Evolutionary conservation across 805 yeast genomes (phyloP).

Genomic region (Metschnikowia henanensis): DNA sequence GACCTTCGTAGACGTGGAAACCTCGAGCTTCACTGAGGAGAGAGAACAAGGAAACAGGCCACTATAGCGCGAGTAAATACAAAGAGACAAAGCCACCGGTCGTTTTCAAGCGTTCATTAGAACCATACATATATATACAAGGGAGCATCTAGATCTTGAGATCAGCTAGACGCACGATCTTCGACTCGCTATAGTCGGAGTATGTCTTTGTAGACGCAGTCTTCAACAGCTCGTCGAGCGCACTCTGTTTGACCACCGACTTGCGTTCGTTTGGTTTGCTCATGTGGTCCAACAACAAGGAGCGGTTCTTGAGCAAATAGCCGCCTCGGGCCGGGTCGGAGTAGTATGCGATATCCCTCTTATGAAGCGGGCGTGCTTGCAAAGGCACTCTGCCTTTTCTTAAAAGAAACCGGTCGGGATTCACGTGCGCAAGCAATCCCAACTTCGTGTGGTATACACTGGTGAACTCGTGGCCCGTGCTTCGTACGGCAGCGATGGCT

Average conservation of each 20-base stretch:
- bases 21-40: slow-evolving; percentile 3
- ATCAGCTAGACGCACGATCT: slow-evolving; percentile 12
- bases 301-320: slow-evolving; percentile 50
- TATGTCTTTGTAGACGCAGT: slow-evolving; percentile 25
- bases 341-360: slow-evolving; percentile 79
- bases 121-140: slow-evolving; percentile 5
- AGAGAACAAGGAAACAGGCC: too few species aligned
- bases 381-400: slow-evolving; percentile 81
- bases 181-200: slow-evolving; percentile 15
- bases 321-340: slow-evolving; percentile 74
- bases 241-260: slow-evolving; percentile 28
- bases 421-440: slow-evolving; percentile 70
- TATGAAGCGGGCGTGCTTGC: slow-evolving; percentile 80
- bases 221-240: slow-evolving; percentile 38
- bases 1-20: slow-evolving; percentile 35
- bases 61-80: too few species aligned
- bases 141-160: slow-evolving; percentile 5
- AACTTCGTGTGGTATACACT: slow-evolving; percentile 66
- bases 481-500: slow-evolving; percentile 77
- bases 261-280: slow-evolving; percentile 16
- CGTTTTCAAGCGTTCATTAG: background rate
- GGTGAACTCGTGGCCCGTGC: slow-evolving; percentile 69
- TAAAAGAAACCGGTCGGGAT: slow-evolving; percentile 67
- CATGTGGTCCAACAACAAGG: slow-evolving; percentile 40
- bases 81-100: too few species aligned